Conservation (phyloP, 352 stramenopile genomes). For the Phytopythium delawarense region DNA sequence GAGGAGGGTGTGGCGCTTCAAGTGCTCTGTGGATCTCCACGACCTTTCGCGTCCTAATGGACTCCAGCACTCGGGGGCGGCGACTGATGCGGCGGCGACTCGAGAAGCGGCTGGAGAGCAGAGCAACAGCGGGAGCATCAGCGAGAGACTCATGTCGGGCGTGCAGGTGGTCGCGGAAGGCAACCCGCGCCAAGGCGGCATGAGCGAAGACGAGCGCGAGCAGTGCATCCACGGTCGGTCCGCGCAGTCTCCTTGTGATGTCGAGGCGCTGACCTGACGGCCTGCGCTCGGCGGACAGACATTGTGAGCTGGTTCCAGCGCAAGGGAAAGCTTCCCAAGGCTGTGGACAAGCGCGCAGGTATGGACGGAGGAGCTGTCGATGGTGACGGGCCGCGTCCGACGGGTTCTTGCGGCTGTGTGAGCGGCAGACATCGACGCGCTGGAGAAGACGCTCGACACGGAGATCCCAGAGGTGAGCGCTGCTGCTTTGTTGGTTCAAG, state of each 20-base stretch:
- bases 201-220: constrained; percentile 73
- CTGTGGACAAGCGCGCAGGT: constrained; percentile 45
- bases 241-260: not conserved
- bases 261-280: not conserved
- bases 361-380: not conserved
- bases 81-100: not conserved
- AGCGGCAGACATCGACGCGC: constrained; percentile 55
- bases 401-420: not conserved
- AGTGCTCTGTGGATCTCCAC: not conserved
- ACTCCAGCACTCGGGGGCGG: not conserved
- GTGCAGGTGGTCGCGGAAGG: constrained; percentile 71
- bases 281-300: constrained; percentile 22
- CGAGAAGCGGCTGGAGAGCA: not conserved
- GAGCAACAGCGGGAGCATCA: not conserved
- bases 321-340: constrained; percentile 58
- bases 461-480: constrained; percentile 48
- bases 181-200: constrained; percentile 70
- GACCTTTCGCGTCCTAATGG: not conserved
- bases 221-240: constrained; percentile 73
- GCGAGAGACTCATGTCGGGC: constrained; percentile 42
- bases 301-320: constrained; percentile 85
- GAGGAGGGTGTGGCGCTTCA: not conserved
- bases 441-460: constrained; percentile 61
- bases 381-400: not conserved
- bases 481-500: not conserved